phyloP scores from a whole-genome alignment of 2,329 filamentous ascomycete genomes.

The Stachybotrys chartarum region DNA sequence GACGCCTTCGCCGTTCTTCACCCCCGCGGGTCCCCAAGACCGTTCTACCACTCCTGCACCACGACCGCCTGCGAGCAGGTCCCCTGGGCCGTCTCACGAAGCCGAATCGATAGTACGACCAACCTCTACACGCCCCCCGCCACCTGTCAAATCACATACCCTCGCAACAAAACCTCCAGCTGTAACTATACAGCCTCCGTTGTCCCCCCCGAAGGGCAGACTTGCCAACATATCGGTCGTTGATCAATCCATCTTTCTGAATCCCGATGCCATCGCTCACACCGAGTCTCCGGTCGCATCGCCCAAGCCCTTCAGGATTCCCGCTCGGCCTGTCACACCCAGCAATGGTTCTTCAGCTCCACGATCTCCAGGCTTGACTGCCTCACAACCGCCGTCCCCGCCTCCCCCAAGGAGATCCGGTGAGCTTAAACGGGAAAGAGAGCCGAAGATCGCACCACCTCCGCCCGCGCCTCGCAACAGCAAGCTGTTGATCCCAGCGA shows the following conservation, averaged over 20 bases:
- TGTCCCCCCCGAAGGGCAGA: conserved; percentile 54
- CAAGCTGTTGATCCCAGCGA: conserved; percentile 42
- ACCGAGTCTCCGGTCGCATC: conserved; percentile 32
- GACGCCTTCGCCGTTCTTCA: conserved; percentile 21
- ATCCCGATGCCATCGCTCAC: conserved; percentile 36
- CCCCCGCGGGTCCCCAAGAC: conserved; percentile 22
- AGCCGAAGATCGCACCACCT: conserved; percentile 42
- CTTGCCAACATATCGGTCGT: conserved; percentile 23
- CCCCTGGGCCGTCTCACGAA: conserved; percentile 1
- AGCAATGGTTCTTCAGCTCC: conserved; percentile 26
- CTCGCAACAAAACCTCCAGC: conserved; percentile 45
- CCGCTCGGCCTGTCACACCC: conserved; percentile 50
- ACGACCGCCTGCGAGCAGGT: conserved; percentile 10
- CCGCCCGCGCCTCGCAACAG: conserved; percentile 76
- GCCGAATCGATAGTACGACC: conserved; percentile 15
- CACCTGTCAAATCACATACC: conserved; percentile 14
- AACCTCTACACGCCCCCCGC: conserved; percentile 15
- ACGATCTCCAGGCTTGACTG: conserved; percentile 37
- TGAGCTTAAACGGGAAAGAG: conserved; percentile 46
- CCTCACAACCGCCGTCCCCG: conserved; percentile 52
- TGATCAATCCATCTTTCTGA: conserved; percentile 39
- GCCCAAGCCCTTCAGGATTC: conserved; percentile 42
- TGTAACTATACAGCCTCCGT: conserved; percentile 62
- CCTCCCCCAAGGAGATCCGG: conserved; percentile 57
- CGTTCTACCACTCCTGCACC: conserved; percentile 15